Evolutionary conservation across 495 filamentous ascomycete genomes (phyloP).

Genomic region (Penicillium turbatum): DNA sequence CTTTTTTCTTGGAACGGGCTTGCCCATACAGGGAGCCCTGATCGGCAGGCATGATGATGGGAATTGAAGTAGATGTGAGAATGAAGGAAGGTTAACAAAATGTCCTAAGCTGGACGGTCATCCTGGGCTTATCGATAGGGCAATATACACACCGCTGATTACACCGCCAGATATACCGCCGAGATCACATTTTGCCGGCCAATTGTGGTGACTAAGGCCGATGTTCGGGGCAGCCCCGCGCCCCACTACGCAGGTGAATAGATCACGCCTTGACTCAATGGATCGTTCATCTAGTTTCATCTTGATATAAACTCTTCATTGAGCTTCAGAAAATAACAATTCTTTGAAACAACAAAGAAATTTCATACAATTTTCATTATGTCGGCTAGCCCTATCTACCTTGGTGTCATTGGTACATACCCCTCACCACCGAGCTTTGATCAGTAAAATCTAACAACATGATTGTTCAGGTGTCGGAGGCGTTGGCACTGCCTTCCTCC

Average conservation of each 20-base stretch:
- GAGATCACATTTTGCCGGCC: neutral
- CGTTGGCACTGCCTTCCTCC: conserved; percentile 86
- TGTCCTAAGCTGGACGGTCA: neutral
- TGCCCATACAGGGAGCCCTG: conserved; percentile 65
- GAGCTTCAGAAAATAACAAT: neutral
- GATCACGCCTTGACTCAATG: conserved; percentile 11
- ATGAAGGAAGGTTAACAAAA: neutral
- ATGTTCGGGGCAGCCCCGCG: conserved; percentile 13
- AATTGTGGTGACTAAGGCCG: conserved; percentile 4
- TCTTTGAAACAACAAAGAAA: neutral
- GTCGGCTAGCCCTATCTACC: conserved; percentile 42
- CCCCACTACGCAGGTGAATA: conserved; percentile 5
- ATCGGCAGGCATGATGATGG: conserved; percentile 15
- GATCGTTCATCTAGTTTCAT: neutral
- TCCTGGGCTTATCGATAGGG: conserved; percentile 7
- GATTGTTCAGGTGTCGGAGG: conserved; percentile 71
- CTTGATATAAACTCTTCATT: neutral
- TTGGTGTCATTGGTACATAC: conserved; percentile 43
- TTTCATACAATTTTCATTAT: conserved; percentile 22
- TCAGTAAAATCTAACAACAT: neutral
- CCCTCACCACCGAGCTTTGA: conserved; percentile 2
- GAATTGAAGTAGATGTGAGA: neutral
- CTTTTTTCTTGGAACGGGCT: conserved; percentile 52
- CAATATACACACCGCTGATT: neutral
- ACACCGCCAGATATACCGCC: neutral